Evolutionary conservation across 768 basidiomycete species (phyloP).

Genomic region (Pluteus cervinus): DNA sequence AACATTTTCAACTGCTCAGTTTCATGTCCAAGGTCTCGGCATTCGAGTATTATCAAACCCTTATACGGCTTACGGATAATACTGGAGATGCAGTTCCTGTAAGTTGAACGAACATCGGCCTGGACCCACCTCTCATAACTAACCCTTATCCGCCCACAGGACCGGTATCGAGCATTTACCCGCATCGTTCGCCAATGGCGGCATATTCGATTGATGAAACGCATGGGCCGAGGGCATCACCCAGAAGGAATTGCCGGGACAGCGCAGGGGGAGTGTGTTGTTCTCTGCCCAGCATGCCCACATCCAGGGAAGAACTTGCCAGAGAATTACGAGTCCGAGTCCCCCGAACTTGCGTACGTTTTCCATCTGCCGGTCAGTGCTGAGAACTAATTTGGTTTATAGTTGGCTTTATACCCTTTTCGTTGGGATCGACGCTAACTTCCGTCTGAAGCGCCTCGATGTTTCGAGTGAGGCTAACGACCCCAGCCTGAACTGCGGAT

Average conservation of each 20-base stretch:
- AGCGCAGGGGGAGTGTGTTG: background rate
- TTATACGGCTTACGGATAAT: background rate
- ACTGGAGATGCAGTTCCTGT: background rate
- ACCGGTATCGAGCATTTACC: background rate
- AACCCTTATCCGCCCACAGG: background rate
- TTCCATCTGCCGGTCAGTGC: background rate
- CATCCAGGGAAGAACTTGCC: constrained; percentile 1
- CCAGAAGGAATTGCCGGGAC: background rate
- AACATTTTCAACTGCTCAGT: background rate
- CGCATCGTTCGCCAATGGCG: background rate
- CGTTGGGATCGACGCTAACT: constrained; percentile 1
- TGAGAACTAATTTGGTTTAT: background rate
- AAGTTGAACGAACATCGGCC: background rate
- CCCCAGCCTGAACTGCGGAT: constrained; percentile 5
- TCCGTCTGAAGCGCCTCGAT: constrained; percentile 3
- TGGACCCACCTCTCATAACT: background rate
- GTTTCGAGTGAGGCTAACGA: constrained; percentile 6
- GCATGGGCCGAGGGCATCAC: background rate
- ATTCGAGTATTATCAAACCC: background rate
- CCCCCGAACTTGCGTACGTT: background rate
- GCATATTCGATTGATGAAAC: background rate
- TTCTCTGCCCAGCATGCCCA: constrained; percentile 2
- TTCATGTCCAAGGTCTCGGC: background rate
- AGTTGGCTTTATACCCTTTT: constrained; percentile 9
- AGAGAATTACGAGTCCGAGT: background rate